Conservation (phyloP, 2,329 filamentous ascomycete species). For the Paecilomyces formosus region DNA sequence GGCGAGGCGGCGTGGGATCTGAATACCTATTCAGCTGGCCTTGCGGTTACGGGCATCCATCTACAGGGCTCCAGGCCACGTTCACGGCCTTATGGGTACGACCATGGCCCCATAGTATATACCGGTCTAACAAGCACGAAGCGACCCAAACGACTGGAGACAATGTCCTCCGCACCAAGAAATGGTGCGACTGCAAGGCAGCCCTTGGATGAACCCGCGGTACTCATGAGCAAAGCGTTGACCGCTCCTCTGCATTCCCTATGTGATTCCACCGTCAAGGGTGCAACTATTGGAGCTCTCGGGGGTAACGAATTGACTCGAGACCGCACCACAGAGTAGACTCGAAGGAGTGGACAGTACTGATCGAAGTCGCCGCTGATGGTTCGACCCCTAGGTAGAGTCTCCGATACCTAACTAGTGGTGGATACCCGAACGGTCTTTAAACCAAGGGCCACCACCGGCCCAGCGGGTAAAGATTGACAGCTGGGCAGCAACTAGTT, state of each 20-base stretch:
- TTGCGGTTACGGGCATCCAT: background rate
- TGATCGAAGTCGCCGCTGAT: background rate
- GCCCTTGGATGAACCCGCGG: background rate
- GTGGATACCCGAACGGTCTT: background rate
- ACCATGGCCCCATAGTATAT: background rate
- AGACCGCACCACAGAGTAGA: background rate
- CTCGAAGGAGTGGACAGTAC: background rate
- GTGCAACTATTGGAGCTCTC: background rate
- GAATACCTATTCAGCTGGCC: background rate
- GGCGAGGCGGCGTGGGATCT: background rate
- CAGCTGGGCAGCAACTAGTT: background rate
- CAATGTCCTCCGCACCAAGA: background rate
- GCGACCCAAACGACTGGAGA: background rate
- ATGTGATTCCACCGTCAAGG: background rate
- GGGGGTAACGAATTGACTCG: background rate
- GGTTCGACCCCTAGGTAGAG: background rate
- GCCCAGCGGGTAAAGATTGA: background rate
- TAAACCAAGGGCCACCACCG: background rate
- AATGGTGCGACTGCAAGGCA: background rate
- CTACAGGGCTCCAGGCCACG: background rate
- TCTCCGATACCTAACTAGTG: background rate
- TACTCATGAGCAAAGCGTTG: background rate
- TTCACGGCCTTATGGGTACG: background rate
- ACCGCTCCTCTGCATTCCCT: background rate
- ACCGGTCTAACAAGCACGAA: background rate